Conservation (phyloP, 169 alveolate genomes). For the Theileria annulata region DNA sequence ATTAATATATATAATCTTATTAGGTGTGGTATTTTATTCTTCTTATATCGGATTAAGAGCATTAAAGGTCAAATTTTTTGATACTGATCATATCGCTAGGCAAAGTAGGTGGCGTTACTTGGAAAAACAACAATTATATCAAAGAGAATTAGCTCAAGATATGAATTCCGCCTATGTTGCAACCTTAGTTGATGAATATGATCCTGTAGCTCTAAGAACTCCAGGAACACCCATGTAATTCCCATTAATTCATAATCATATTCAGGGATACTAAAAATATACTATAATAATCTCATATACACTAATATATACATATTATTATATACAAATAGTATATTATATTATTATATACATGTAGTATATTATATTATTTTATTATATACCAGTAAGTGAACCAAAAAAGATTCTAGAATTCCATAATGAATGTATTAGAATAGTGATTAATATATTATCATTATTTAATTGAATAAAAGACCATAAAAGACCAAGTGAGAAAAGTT, state of each 20-base stretch:
- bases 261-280: slow-evolving; percentile 40
- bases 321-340: not conserved
- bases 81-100: slow-evolving; percentile 64
- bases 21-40: slow-evolving; percentile 56
- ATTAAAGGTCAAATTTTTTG: slow-evolving; percentile 30
- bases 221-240: slow-evolving; percentile 68
- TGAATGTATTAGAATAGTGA: slow-evolving; percentile 64
- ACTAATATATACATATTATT: not conserved
- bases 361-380: not conserved
- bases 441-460: slow-evolving; percentile 38
- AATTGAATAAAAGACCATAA: slow-evolving; percentile 62
- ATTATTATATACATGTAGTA: not conserved
- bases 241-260: not conserved
- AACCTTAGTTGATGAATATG: slow-evolving; percentile 61
- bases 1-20: not conserved
- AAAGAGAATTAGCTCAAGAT: slow-evolving; percentile 59
- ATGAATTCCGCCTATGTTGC: slow-evolving; percentile 64
- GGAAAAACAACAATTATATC: slow-evolving; percentile 71
- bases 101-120: slow-evolving; percentile 70
- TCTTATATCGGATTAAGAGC: slow-evolving; percentile 65
- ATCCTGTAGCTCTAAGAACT: slow-evolving; percentile 69
- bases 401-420: slow-evolving; percentile 72
- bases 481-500: slow-evolving; percentile 56
- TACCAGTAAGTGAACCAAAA: slow-evolving; percentile 49
- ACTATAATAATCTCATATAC: slow-evolving; percentile 7